Evolutionary conservation across 768 basidiomycete species (phyloP).

Genomic region (Mycena haematopus): DNA sequence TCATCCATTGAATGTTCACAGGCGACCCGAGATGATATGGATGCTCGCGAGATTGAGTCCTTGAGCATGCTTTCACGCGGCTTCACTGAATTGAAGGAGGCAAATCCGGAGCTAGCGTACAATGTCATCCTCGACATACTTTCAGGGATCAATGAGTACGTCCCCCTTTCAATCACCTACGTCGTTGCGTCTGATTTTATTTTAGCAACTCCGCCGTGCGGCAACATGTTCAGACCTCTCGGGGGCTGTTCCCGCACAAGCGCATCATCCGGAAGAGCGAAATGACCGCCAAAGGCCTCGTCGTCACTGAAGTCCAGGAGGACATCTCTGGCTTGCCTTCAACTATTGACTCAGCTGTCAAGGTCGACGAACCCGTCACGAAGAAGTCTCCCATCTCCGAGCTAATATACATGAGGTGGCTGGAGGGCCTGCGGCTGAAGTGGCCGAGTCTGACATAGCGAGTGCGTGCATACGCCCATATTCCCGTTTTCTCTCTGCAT

Average conservation of each 20-base stretch:
- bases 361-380: slow-evolving; percentile 50
- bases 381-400: slow-evolving; percentile 92
- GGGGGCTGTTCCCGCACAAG: slow-evolving; percentile 80
- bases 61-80: slow-evolving; percentile 90
- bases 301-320: slow-evolving; percentile 84
- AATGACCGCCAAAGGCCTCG: slow-evolving; percentile 83
- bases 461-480: background rate
- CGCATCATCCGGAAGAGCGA: slow-evolving; percentile 81
- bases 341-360: slow-evolving; percentile 42
- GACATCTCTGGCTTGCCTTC: slow-evolving; percentile 61
- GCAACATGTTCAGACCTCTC: slow-evolving; percentile 83
- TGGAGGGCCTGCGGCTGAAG: slow-evolving; percentile 89
- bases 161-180: slow-evolving; percentile 27
- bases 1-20: slow-evolving; percentile 36
- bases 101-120: slow-evolving; percentile 87
- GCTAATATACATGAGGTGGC: slow-evolving; percentile 95
- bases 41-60: slow-evolving; percentile 86
- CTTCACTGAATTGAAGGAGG: slow-evolving; percentile 83
- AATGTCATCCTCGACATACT: slow-evolving; percentile 89
- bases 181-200: slow-evolving; percentile 19
- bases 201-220: slow-evolving; percentile 79
- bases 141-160: slow-evolving; percentile 90
- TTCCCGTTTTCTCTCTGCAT: background rate
- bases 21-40: slow-evolving; percentile 85
- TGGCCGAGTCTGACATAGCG: slow-evolving; percentile 76